Conservation (phyloP, 305 asterid species). For the Coffea humblotiana region DNA sequence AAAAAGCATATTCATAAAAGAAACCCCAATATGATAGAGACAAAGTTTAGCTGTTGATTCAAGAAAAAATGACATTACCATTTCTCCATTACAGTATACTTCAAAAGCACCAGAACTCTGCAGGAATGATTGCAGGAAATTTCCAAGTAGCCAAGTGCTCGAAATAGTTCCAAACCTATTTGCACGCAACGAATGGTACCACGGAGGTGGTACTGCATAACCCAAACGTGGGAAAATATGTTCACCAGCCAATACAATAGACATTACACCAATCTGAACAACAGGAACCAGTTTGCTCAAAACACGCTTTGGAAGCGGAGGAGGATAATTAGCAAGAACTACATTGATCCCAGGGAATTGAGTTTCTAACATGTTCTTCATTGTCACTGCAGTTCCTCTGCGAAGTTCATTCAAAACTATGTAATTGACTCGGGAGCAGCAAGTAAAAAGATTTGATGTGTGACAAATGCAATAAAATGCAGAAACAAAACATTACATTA, state of each 20-base stretch:
- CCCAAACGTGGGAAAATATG: conserved; percentile 89
- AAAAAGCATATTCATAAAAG: neutral
- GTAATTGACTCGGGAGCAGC: neutral
- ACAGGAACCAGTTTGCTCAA: conserved; percentile 81
- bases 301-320: conserved; percentile 85
- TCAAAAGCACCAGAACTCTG: conserved; percentile 97
- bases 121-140: conserved; percentile 82
- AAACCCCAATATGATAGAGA: neutral
- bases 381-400: conserved; percentile 93
- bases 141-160: conserved; percentile 93
- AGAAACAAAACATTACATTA: neutral
- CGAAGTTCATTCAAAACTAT: conserved; percentile 19
- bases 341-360: conserved; percentile 87
- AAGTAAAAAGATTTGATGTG: neutral
- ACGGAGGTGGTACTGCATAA: conserved; percentile 86
- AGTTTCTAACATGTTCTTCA: conserved; percentile 85
- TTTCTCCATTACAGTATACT: conserved; percentile 80
- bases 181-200: conserved; percentile 80
- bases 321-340: conserved; percentile 84
- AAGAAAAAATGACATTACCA: conserved; percentile 47
- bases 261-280: conserved; percentile 75
- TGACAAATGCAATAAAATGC: neutral
- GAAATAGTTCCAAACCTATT: conserved; percentile 95
- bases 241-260: conserved; percentile 78
- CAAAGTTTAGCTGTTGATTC: neutral